phyloP scores from a whole-genome alignment of 192 early-diverging fungal species.

The Umbelopsis sp. region DNA sequence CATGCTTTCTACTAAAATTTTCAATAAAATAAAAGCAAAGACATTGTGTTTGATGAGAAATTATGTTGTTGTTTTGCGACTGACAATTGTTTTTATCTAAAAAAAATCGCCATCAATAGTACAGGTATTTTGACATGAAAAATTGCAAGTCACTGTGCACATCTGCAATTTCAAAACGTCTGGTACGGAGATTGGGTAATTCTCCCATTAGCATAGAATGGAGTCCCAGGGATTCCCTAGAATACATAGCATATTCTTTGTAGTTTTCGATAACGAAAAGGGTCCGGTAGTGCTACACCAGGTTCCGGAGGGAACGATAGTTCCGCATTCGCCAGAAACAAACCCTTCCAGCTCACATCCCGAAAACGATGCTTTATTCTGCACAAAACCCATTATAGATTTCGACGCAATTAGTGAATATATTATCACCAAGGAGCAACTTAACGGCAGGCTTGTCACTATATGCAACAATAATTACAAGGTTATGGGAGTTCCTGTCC shows the following conservation, averaged over 20 bases:
- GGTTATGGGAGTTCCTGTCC: conserved; percentile 76
- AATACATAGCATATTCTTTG: conserved; percentile 79
- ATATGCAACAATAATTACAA: conserved; percentile 70
- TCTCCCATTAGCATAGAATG: conserved; percentile 20
- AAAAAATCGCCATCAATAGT: too few species aligned
- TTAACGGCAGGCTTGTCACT: conserved; percentile 77
- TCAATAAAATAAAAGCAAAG: conserved; percentile 16
- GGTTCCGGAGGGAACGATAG: conserved; percentile 75
- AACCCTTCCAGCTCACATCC: background rate
- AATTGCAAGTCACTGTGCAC: too few species aligned
- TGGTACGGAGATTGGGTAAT: too few species aligned
- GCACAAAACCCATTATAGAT: conserved; percentile 58
- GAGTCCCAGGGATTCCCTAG: conserved; percentile 67
- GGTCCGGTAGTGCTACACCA: conserved; percentile 78
- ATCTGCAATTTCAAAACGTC: too few species aligned
- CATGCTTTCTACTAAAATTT: conserved; percentile 13
- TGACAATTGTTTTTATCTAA: background rate
- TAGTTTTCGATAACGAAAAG: conserved; percentile 75
- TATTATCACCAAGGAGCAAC: conserved; percentile 80
- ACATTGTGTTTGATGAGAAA: conserved; percentile 23
- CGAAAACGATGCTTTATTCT: conserved; percentile 23
- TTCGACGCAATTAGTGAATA: conserved; percentile 83
- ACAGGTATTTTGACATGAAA: too few species aligned
- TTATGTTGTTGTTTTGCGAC: background rate
- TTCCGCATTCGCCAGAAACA: conserved; percentile 24